phyloP scores from a whole-genome alignment of 495 filamentous ascomycete genomes.

The Hypoxylon crocopeplum region DNA sequence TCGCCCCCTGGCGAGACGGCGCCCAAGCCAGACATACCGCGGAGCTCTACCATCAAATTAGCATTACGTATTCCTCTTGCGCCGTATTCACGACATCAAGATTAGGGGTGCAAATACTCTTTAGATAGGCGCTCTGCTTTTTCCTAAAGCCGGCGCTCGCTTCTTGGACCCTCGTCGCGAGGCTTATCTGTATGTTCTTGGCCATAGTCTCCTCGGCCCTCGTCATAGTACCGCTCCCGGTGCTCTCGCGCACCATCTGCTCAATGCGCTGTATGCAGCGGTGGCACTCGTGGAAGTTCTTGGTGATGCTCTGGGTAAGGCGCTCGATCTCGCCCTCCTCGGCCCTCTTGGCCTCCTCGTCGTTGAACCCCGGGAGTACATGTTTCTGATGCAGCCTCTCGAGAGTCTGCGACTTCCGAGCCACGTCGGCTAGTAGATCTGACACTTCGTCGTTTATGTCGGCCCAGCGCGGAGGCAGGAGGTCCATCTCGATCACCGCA shows the following conservation, averaged over 20 bases:
- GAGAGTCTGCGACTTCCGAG: constrained; percentile 79
- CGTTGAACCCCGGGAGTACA: constrained; percentile 94
- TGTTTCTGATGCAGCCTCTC: constrained; percentile 97
- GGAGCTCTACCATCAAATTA: constrained; percentile 69
- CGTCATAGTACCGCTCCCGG: constrained; percentile 69
- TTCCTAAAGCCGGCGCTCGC: constrained; percentile 91
- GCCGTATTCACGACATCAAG: not conserved
- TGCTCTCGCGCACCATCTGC: constrained; percentile 78
- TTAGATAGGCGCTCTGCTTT: constrained; percentile 95
- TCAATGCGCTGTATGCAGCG: constrained; percentile 86
- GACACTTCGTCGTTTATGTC: constrained; percentile 94
- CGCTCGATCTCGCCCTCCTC: constrained; percentile 91
- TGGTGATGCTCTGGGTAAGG: constrained; percentile 87
- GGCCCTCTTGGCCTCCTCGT: constrained; percentile 80
- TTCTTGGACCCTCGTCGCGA: constrained; percentile 89
- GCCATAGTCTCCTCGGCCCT: constrained; percentile 93
- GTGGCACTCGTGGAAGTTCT: constrained; percentile 87
- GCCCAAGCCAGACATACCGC: constrained; percentile 67
- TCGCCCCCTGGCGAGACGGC: constrained; percentile 44
- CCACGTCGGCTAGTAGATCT: constrained; percentile 79
- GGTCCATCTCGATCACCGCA: constrained; percentile 97
- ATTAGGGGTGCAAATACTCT: constrained; percentile 69
- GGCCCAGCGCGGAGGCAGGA: constrained; percentile 93
- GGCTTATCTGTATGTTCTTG: constrained; percentile 89
- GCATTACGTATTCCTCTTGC: constrained; percentile 1